Percentiles rank a stretch among this genome's conserved stretches.
Evolutionary conservation across 495 filamentous ascomycete genomes (phyloP).

Genomic region (Penicillium subrubescens): DNA sequence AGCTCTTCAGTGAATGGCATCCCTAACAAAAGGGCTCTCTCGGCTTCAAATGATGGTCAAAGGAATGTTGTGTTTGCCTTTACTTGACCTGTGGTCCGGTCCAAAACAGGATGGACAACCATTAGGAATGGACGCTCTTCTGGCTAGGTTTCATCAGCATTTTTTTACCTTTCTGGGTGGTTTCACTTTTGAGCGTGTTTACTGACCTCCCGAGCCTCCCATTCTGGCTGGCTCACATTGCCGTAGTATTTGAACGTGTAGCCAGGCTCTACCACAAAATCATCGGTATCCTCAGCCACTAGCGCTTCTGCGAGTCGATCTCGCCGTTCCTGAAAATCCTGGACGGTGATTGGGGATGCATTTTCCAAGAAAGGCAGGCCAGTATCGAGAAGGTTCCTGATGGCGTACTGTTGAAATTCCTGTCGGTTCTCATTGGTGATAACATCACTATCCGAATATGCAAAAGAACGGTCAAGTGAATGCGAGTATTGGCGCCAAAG

Average conservation of each 20-base stretch:
- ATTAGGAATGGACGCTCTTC: slow-evolving; percentile 61
- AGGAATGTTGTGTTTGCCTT: slow-evolving; percentile 53
- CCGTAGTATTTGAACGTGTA: slow-evolving; percentile 61
- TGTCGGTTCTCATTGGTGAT: not conserved
- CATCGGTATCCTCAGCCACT: slow-evolving; percentile 43
- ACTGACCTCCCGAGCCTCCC: slow-evolving; percentile 56
- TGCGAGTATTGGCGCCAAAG: not conserved
- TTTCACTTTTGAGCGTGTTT: too few species aligned
- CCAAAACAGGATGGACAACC: slow-evolving; percentile 45
- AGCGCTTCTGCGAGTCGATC: slow-evolving; percentile 51
- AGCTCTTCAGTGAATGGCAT: slow-evolving; percentile 50
- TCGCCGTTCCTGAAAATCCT: slow-evolving; percentile 48
- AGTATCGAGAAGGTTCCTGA: slow-evolving; percentile 40
- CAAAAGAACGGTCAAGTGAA: not conserved
- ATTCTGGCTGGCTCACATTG: slow-evolving; percentile 56
- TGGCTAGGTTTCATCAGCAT: slow-evolving; percentile 29
- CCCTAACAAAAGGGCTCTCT: slow-evolving; percentile 50
- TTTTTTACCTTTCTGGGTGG: not conserved
- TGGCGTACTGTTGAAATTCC: slow-evolving; percentile 47
- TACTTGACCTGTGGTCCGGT: slow-evolving; percentile 34
- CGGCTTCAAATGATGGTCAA: slow-evolving; percentile 56
- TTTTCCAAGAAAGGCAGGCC: slow-evolving; percentile 48
- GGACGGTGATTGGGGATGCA: slow-evolving; percentile 38
- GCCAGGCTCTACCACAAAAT: slow-evolving; percentile 57
- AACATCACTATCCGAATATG: not conserved